Percentiles rank a stretch among this genome's conserved stretches.
Evolutionary conservation across 495 filamentous ascomycete species (phyloP).

Genomic region (Melanomma pulvis-pyrius): DNA sequence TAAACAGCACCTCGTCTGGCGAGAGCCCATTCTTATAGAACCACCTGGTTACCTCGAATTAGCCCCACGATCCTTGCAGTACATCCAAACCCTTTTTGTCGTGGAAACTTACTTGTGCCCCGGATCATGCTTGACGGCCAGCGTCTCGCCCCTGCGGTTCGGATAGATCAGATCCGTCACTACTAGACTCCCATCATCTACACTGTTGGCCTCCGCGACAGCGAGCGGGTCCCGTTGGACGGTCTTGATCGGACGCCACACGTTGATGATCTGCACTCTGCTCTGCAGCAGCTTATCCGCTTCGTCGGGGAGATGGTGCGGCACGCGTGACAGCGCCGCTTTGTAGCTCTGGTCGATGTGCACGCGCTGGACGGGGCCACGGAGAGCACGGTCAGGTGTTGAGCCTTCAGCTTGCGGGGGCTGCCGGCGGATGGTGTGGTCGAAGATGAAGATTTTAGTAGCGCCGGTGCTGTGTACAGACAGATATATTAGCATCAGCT

Average conservation of each 20-base stretch:
- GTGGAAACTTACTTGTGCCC: conserved; percentile 18
- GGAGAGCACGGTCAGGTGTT: conserved; percentile 40
- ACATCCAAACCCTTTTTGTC: neutral
- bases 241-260: conserved; percentile 70
- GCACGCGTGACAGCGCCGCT: conserved; percentile 59
- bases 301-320: conserved; percentile 64
- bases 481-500: no score
- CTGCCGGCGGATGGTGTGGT: conserved; percentile 72
- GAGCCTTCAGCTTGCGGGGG: conserved; percentile 34
- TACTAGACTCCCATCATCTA: conserved; percentile 36
- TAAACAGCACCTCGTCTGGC: conserved; percentile 64
- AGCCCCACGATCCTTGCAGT: no score
- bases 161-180: conserved; percentile 36
- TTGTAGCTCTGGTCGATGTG: conserved; percentile 74
- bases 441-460: conserved; percentile 67
- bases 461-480: conserved; percentile 55
- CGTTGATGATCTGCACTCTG: conserved; percentile 71
- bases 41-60: conserved; percentile 24
- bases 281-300: conserved; percentile 60
- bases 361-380: conserved; percentile 67
- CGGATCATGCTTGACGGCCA: conserved; percentile 27
- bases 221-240: conserved; percentile 65
- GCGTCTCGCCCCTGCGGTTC: conserved; percentile 36
- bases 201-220: conserved; percentile 55
- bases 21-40: conserved; percentile 47